These are phyloP conservation scores for Takashimella koratensis DNA, from an alignment of 1,284 basidiomycete genomes.

Conservation along the genomic window DNA sequence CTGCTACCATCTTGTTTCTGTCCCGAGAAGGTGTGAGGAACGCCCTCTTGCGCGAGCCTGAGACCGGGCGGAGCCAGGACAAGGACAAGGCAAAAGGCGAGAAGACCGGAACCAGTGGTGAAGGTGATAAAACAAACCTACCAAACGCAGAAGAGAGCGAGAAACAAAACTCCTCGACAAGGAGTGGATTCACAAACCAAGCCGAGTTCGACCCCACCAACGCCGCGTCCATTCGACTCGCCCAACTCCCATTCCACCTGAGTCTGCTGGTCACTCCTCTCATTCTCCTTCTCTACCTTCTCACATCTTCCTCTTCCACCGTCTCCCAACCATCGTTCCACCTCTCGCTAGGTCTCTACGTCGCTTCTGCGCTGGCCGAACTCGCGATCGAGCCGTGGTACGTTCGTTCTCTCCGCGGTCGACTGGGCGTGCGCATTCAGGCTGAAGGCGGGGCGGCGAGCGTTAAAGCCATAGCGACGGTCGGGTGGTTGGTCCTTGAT, in stretches of 20 bases:
- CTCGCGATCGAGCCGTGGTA: conserved; percentile 79
- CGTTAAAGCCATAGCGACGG: conserved; percentile 67
- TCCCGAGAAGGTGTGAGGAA: conserved; percentile 86
- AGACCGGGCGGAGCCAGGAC: background rate
- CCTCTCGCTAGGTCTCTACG: conserved; percentile 64
- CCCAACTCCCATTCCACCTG: conserved; percentile 60
- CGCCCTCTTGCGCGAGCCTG: conserved; percentile 58
- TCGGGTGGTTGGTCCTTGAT: conserved; percentile 56
- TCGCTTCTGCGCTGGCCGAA: conserved; percentile 67
- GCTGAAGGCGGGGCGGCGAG: conserved; percentile 80
- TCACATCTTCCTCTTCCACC: conserved; percentile 54
- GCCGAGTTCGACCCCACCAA: background rate
- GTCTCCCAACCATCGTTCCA: conserved; percentile 62
- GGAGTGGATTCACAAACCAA: background rate
- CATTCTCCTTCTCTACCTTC: conserved; percentile 56
- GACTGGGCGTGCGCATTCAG: conserved; percentile 64
- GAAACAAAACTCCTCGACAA: background rate
- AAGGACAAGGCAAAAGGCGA: background rate
- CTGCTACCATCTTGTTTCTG: conserved; percentile 86
- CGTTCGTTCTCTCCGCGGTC: conserved; percentile 56
- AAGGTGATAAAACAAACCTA: background rate
- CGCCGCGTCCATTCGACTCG: conserved; percentile 9
- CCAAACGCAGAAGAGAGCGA: too few species aligned
- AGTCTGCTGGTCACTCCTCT: conserved; percentile 58
- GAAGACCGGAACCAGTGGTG: background rate